These are phyloP conservation scores for Rhazya stricta DNA, from an alignment of 257 asterid species.

Conservation along the genomic window DNA sequence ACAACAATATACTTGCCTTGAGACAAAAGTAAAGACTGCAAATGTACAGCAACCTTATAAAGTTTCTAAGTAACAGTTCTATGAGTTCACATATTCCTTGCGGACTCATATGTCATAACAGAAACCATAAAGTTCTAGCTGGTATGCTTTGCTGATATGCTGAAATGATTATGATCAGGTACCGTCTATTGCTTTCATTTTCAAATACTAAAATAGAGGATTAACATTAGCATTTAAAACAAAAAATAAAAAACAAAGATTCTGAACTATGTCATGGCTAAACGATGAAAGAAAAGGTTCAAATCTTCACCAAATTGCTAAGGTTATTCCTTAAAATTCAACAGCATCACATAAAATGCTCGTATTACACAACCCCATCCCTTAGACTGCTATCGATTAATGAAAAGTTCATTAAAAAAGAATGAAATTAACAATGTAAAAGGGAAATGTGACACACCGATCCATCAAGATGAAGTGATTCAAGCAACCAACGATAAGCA, in stretches of 20 bases:
- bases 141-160: not conserved
- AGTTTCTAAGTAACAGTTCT: not conserved
- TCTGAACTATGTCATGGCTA: not conserved
- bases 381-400: not conserved
- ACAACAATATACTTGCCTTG: not conserved
- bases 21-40: not conserved
- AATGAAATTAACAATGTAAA: not conserved
- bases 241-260: not conserved
- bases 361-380: not conserved
- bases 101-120: not conserved
- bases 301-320: not conserved
- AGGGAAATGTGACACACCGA: conserved; percentile 50
- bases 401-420: not conserved
- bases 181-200: not conserved
- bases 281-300: not conserved
- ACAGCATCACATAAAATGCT: not conserved
- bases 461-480: conserved; percentile 75
- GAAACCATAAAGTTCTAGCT: not conserved
- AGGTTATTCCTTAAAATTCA: not conserved
- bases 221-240: too few species aligned
- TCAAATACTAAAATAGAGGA: not conserved
- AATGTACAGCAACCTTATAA: not conserved
- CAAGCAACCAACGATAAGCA: conserved; percentile 70
- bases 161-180: not conserved
- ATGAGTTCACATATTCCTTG: not conserved